A percentile compares a stretch with the other conserved stretches of the same genome.
These are phyloP conservation scores for Rhododendron ovatum DNA, from an alignment of 148 eudicot genomes.

Conservation along the genomic window DNA sequence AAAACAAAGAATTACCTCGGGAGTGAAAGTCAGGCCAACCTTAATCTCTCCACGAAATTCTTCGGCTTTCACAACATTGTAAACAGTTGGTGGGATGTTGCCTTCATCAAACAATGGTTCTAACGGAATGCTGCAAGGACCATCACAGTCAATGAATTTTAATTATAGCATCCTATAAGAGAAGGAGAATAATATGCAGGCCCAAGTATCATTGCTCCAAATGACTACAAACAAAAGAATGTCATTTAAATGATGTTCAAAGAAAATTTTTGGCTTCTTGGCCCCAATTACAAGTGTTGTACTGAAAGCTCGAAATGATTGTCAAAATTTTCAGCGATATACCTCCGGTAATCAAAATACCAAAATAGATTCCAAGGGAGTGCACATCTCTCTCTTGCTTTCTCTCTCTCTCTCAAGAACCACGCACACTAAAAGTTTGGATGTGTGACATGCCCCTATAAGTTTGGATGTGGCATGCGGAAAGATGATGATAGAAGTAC, in stretches of 20 bases:
- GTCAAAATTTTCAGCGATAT: not conserved
- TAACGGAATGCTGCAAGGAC: slow-evolving; percentile 34
- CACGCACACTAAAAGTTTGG: not conserved
- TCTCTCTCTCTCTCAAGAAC: not conserved
- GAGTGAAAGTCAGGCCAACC: slow-evolving; percentile 38
- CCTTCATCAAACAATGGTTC: slow-evolving; percentile 37
- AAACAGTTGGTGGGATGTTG: slow-evolving; percentile 27
- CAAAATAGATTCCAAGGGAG: not conserved
- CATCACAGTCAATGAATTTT: not conserved
- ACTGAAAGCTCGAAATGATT: not conserved
- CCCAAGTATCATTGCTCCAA: not conserved
- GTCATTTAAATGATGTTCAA: not conserved
- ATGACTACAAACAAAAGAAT: not conserved
- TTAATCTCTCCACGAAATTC: slow-evolving; percentile 45
- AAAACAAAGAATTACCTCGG: slow-evolving; percentile 14
- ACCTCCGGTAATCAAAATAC: not conserved
- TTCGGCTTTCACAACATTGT: slow-evolving; percentile 46
- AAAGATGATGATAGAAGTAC: not conserved
- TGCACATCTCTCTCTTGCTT: too few relatives aligned
- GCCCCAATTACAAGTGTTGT: not conserved
- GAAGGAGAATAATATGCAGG: not conserved
- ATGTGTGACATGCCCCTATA: not conserved
- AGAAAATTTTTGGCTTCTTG: not conserved
- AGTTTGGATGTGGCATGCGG: not conserved
- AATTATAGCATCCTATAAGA: not conserved